These are phyloP conservation scores for Wickerhamomyces mucosus DNA, from an alignment of 805 yeast genomes.

Conservation along the genomic window DNA sequence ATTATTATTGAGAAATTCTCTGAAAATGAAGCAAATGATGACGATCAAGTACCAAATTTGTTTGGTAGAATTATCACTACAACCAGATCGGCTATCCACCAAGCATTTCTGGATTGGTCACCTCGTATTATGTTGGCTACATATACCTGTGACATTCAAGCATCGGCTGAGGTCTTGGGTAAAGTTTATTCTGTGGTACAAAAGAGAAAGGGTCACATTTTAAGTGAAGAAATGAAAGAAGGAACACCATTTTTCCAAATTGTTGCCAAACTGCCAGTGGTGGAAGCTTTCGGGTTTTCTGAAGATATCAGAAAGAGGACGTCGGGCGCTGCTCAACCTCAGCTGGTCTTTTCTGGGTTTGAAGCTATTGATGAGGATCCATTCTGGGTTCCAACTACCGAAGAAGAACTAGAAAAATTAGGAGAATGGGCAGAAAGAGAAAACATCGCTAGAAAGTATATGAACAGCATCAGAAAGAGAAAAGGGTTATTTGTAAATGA, in stretches of 20 bases:
- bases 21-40: slow-evolving; percentile 25
- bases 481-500: slow-evolving; percentile 89
- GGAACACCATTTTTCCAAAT: slow-evolving; percentile 95
- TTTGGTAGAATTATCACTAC: slow-evolving; percentile 69
- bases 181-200: slow-evolving; percentile 93
- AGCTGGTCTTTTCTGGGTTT: slow-evolving; percentile 81
- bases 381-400: slow-evolving; percentile 98
- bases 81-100: slow-evolving; percentile 65
- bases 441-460: slow-evolving; percentile 79
- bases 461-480: slow-evolving; percentile 71
- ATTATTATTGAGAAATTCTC: slow-evolving; percentile 29
- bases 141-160: slow-evolving; percentile 92
- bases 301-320: slow-evolving; percentile 91
- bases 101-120: slow-evolving; percentile 67
- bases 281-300: slow-evolving; percentile 93
- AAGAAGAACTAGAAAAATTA: slow-evolving; percentile 85
- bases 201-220: slow-evolving; percentile 73
- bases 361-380: slow-evolving; percentile 88
- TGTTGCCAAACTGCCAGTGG: slow-evolving; percentile 79
- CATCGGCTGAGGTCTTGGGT: slow-evolving; percentile 89
- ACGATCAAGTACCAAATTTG: slow-evolving; percentile 31
- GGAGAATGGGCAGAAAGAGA: slow-evolving; percentile 92
- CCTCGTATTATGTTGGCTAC: slow-evolving; percentile 88
- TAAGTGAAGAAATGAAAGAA: slow-evolving; percentile 92
- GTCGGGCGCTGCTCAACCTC: slow-evolving; percentile 97